Evolutionary conservation across 768 basidiomycete genomes (phyloP).

Genomic region (Tulasnella sp.): DNA sequence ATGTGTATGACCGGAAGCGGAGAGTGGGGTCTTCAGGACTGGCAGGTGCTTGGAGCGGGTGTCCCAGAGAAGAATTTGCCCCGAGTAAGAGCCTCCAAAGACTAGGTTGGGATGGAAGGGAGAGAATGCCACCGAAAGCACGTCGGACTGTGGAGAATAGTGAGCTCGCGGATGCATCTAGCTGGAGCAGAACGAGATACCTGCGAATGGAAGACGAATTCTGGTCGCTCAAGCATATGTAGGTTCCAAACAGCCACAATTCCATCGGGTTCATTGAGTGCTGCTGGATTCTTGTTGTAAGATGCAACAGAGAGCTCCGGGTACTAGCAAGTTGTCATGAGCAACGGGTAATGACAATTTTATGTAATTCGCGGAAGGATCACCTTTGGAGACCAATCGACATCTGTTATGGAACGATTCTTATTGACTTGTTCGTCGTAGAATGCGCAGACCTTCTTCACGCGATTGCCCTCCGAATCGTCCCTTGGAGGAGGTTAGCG

Average conservation of each 20-base stretch:
- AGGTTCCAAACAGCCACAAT: conserved; percentile 97
- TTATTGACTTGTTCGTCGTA: conserved; percentile 86
- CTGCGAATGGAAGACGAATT: conserved; percentile 98
- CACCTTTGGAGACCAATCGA: conserved; percentile 98
- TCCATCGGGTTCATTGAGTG: conserved; percentile 92
- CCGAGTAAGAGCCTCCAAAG: conserved; percentile 98
- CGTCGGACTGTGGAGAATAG: conserved; percentile 68
- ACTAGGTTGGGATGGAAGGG: conserved; percentile 97
- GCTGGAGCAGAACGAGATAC: conserved; percentile 44
- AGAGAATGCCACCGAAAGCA: conserved; percentile 93
- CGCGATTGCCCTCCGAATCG: conserved; percentile 82
- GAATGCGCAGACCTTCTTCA: conserved; percentile 93
- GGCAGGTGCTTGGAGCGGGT: conserved; percentile 95
- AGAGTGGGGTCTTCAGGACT: conserved; percentile 92
- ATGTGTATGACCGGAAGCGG: conserved; percentile 95
- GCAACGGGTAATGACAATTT: conserved; percentile 5
- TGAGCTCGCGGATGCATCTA: background rate
- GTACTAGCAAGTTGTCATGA: conserved; percentile 51
- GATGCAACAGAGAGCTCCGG: conserved; percentile 93
- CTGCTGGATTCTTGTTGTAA: conserved; percentile 95
- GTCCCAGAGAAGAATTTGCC: conserved; percentile 97
- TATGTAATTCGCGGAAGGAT: conserved; percentile 19
- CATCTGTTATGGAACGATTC: conserved; percentile 90
- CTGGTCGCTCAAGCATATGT: conserved; percentile 89
- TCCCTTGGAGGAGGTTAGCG: conserved; percentile 48